Base-by-base conservation (phyloP, 768 basidiomycete genomes). In the Kwoniella dendrophila region DNA sequence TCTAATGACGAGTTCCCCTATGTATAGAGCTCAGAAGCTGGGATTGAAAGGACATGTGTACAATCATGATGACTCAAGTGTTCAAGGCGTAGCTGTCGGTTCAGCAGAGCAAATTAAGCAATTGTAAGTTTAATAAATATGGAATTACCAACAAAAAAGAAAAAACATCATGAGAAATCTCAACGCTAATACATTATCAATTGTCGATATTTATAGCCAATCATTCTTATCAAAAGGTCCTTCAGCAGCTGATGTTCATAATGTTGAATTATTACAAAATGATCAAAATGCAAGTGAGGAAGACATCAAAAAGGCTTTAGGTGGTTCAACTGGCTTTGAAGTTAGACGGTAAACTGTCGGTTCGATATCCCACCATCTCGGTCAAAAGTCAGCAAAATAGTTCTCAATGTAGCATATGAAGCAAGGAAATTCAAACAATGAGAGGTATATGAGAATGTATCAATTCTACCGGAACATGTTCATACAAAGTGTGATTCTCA, bases 51-150 rank as follows among this genome's bases (percentile, higher is more conserved):
- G 76, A 47, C 73, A 74, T 72, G 70, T 69, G 20, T 63, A 68
- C 30, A 78, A 78, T 63, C 68, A 73, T 24, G 69, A 72, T 18
- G 76, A 78, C 54, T 55, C 58, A 7, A 68, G 64, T 32, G 76
- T 78, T 18, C 70, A 78, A 44, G 76, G 76, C 3, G 66, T 74
- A 1, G 76, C 71, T 16, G 63, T 71, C 3, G 76, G 74, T 5
- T 47, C 63, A 18, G 36, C 41, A 24, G 69, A 72, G 5, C 67
- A 72, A 29, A 45, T 78, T 44, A 34, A 70, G 18, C 56, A 64
- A 27, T 78, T 78, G 76, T 77, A 56, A 54, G 69, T 69, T 4
- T 8, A 22, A n/a, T 27, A 22, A 18, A 38, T 40, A 34, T 24
- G 8, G 18, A 22, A n/a, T 24, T 24, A 18, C 40, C 11, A 38